phyloP scores from a whole-genome alignment of 2,329 filamentous ascomycete species.

The Exophiala spinifera region DNA sequence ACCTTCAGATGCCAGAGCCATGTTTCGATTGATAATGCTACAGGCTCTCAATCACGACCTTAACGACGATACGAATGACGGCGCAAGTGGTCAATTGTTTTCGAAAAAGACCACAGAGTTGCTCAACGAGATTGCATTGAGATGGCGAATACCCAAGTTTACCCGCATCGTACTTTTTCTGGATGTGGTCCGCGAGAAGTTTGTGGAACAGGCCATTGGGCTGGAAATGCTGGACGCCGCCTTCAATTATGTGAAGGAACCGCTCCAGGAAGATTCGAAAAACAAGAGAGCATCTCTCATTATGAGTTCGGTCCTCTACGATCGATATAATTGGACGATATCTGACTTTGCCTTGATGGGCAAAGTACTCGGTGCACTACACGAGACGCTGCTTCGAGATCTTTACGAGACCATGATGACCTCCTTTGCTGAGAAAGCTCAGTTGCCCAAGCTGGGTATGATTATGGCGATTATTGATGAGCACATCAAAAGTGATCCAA shows the following conservation, averaged over 20 bases:
- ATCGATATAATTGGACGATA: conserved; percentile 66
- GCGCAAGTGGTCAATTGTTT: conserved; percentile 50
- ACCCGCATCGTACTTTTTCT: conserved; percentile 76
- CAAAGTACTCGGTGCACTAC: conserved; percentile 67
- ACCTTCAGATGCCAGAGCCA: conserved; percentile 75
- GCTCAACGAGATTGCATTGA: conserved; percentile 75
- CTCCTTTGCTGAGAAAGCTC: conserved; percentile 81
- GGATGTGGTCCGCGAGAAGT: conserved; percentile 82
- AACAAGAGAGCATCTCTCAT: conserved; percentile 52
- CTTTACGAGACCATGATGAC: conserved; percentile 83
- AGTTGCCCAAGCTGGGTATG: conserved; percentile 65
- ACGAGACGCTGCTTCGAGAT: conserved; percentile 81
- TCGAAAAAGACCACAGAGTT: conserved; percentile 79
- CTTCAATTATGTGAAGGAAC: conserved; percentile 77
- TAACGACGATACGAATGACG: conserved; percentile 52
- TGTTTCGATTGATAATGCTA: conserved; percentile 77
- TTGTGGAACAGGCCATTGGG: conserved; percentile 74
- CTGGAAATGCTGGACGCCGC: conserved; percentile 78
- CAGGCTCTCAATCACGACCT: conserved; percentile 67
- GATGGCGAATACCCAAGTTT: conserved; percentile 85
- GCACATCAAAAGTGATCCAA: conserved; percentile 75
- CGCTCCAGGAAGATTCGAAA: conserved; percentile 60
- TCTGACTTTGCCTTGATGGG: conserved; percentile 70
- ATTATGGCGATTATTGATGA: conserved; percentile 77
- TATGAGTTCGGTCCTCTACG: conserved; percentile 44